Conservation (phyloP, 108 stramenopile genomes). For the Thalassiosira profunda region DNA sequence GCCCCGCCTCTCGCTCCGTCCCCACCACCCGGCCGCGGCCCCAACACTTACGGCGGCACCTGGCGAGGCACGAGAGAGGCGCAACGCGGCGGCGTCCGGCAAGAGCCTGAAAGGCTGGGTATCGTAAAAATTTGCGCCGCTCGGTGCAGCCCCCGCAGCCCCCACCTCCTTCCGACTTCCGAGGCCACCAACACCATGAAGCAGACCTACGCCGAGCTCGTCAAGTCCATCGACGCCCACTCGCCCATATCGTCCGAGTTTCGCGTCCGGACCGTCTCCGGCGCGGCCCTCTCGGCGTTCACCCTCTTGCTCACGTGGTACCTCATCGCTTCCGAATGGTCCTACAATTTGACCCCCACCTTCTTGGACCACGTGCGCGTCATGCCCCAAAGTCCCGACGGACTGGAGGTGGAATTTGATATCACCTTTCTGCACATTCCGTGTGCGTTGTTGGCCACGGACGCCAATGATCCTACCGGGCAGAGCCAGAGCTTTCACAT, state of each 20-base stretch:
- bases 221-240: constrained; percentile 66
- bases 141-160: too few relatives aligned
- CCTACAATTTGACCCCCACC: constrained; percentile 70
- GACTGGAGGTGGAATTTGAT: constrained; percentile 92
- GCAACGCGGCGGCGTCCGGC: too few relatives aligned
- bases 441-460: constrained; percentile 84
- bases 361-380: constrained; percentile 80
- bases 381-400: constrained; percentile 79
- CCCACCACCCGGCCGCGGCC: too few relatives aligned
- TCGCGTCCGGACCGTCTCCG: constrained; percentile 74
- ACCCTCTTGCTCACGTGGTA: constrained; percentile 48
- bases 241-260: constrained; percentile 82
- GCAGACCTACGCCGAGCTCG: constrained; percentile 21
- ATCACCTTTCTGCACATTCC: constrained; percentile 83
- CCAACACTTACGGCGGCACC: too few relatives aligned
- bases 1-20: too few relatives aligned
- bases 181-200: constrained; percentile 11
- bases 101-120: too few relatives aligned
- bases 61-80: too few relatives aligned
- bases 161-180: too few relatives aligned
- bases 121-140: too few relatives aligned
- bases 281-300: constrained; percentile 41
- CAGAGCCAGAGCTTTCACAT: constrained; percentile 88
- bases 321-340: constrained; percentile 68
- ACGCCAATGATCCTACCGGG: constrained; percentile 93